Conservation (phyloP, 2,329 filamentous ascomycete genomes). For the Teratosphaeria nubilosa region DNA sequence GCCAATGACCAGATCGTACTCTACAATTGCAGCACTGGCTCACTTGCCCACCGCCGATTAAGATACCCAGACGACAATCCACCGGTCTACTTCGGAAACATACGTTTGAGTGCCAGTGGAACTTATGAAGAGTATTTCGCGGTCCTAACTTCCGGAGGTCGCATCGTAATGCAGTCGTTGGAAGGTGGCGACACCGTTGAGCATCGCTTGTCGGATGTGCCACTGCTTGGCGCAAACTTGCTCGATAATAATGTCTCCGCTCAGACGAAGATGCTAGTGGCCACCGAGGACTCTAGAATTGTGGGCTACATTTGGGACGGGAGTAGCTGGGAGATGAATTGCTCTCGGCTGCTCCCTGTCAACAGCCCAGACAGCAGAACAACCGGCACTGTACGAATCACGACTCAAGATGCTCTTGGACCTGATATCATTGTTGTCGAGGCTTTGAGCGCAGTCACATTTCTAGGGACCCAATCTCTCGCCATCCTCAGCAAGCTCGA, state of each 20-base stretch:
- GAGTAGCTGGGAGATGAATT: constrained; percentile 7
- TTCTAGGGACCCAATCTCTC: constrained; percentile 14
- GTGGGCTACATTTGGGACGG: constrained; percentile 9
- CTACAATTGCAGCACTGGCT: constrained; percentile 51
- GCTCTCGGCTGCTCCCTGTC: constrained; percentile 5
- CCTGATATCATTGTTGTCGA: constrained; percentile 15
- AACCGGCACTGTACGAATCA: constrained; percentile 11
- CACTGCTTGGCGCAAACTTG: constrained; percentile 17
- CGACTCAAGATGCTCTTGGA: constrained; percentile 12
- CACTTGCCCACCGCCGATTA: constrained; percentile 45
- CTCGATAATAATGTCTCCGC: constrained; percentile 8
- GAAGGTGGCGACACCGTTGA: constrained; percentile 25
- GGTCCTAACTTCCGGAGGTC: constrained; percentile 55
- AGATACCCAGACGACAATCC: constrained; percentile 50
- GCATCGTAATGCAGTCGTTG: constrained; percentile 48
- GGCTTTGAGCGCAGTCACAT: constrained; percentile 6
- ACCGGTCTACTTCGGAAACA: constrained; percentile 56
- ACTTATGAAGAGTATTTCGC: constrained; percentile 38
- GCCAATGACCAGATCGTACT: constrained; percentile 47
- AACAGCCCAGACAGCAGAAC: constrained; percentile 6
- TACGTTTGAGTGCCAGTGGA: constrained; percentile 26
- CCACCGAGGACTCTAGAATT: constrained; percentile 16
- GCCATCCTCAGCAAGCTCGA: constrained; percentile 9
- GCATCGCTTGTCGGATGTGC: constrained; percentile 11
- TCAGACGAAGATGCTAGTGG: constrained; percentile 10